These are phyloP conservation scores for Fraxinus excelsior DNA, from an alignment of 257 asterid genomes.

Conservation along the genomic window DNA sequence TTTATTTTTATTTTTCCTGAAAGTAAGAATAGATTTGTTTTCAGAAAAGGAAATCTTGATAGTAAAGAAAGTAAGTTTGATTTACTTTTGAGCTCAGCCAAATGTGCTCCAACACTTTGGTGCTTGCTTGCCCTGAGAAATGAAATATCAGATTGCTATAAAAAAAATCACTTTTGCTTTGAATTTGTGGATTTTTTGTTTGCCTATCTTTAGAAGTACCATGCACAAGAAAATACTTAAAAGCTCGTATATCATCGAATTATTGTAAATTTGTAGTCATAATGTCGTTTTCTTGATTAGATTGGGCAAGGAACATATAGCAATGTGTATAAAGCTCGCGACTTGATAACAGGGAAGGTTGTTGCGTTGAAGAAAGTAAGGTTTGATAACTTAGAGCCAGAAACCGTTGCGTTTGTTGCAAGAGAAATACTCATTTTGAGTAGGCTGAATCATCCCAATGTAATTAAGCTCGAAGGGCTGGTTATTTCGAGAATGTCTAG, in stretches of 20 bases:
- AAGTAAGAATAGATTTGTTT: not conserved
- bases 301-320: conserved; percentile 97
- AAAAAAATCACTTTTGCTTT: not conserved
- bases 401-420: conserved; percentile 82
- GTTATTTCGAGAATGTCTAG: conserved; percentile 86
- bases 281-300: conserved; percentile 28
- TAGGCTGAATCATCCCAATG: conserved; percentile 81
- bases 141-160: not conserved
- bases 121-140: not conserved
- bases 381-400: conserved; percentile 75
- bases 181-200: not conserved
- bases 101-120: not conserved
- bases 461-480: conserved; percentile 86
- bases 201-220: not conserved
- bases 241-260: not conserved
- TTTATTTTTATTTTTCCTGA: too few species aligned
- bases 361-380: conserved; percentile 94
- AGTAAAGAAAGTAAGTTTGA: not conserved
- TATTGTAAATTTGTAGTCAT: not conserved
- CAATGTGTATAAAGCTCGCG: conserved; percentile 90
- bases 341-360: conserved; percentile 77
- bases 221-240: not conserved
- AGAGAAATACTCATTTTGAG: conserved; percentile 75
- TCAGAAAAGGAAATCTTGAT: not conserved
- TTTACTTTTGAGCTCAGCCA: not conserved